Evolutionary conservation across 805 yeast species (phyloP).

Genomic region (Maudiozyma saulgeensis): DNA sequence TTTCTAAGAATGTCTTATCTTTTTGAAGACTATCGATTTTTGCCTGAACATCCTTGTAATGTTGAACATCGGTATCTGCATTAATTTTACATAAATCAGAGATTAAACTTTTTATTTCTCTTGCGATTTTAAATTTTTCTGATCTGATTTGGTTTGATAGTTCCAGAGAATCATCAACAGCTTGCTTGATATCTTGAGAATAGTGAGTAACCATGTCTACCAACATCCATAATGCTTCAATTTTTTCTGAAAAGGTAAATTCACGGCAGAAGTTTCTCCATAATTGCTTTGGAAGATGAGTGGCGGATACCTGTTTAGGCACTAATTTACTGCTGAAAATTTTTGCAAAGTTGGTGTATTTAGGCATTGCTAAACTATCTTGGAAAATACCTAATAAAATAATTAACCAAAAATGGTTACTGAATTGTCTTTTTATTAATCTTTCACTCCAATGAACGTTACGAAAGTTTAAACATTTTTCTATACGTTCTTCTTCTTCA

Average conservation of each 20-base stretch:
- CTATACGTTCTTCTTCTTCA: slow-evolving; percentile 18
- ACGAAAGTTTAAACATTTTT: slow-evolving; percentile 42
- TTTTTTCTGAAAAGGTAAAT: slow-evolving; percentile 44
- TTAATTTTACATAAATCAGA: slow-evolving; percentile 13
- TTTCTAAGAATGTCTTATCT: slow-evolving; percentile 47
- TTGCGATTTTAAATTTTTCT: slow-evolving; percentile 25
- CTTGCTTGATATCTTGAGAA: slow-evolving; percentile 24
- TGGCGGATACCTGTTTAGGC: slow-evolving; percentile 29
- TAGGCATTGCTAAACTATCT: slow-evolving; percentile 24
- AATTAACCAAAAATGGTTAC: slow-evolving; percentile 80
- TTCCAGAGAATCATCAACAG: slow-evolving; percentile 27
- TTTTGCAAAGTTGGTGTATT: slow-evolving; percentile 31
- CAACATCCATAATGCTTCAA: slow-evolving; percentile 51
- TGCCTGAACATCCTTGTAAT: slow-evolving; percentile 15
- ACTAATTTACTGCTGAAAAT: slow-evolving; percentile 46
- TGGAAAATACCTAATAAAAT: slow-evolving; percentile 61
- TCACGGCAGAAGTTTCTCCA: slow-evolving; percentile 45
- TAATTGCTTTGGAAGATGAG: slow-evolving; percentile 29
- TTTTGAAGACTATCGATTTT: slow-evolving; percentile 35
- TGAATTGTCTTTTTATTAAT: slow-evolving; percentile 61
- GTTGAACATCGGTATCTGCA: slow-evolving; percentile 10
- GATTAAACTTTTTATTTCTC: slow-evolving; percentile 12
- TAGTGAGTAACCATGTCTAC: slow-evolving; percentile 42
- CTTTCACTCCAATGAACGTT: slow-evolving; percentile 71
- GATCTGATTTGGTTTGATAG: slow-evolving; percentile 26